phyloP scores from a whole-genome alignment of 208 protist species.

The Phytomonas sp. region DNA sequence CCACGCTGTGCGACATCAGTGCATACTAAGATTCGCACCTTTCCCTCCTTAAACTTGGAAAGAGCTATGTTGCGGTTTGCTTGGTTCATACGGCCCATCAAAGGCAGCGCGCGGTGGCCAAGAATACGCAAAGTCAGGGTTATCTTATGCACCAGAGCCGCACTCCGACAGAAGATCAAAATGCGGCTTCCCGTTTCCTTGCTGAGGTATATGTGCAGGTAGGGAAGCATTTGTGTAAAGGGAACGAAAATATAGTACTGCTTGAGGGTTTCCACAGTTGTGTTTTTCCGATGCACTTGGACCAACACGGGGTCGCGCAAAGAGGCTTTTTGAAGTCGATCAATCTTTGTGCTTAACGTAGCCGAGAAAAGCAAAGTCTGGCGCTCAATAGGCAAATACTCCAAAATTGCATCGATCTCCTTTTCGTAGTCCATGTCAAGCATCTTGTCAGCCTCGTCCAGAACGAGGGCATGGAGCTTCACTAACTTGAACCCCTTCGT shows the following conservation, averaged over 20 bases:
- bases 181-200: constrained; percentile 88
- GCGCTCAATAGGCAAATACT: constrained; percentile 83
- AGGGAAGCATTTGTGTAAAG: constrained; percentile 84
- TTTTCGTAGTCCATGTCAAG: constrained; percentile 98
- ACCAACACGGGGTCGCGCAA: constrained; percentile 95
- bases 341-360: constrained; percentile 97
- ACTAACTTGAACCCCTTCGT: constrained; percentile 97
- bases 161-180: constrained; percentile 88
- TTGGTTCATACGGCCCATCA: constrained; percentile 91
- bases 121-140: constrained; percentile 87
- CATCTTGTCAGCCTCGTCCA: constrained; percentile 99
- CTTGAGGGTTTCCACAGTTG: constrained; percentile 92
- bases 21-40: constrained; percentile 86
- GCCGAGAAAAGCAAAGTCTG: constrained; percentile 97
- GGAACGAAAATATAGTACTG: constrained; percentile 98
- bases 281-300: constrained; percentile 94
- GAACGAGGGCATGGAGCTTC: constrained; percentile 92
- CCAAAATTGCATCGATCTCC: constrained; percentile 95
- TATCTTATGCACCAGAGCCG: constrained; percentile 85
- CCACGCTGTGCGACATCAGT: constrained; percentile 93
- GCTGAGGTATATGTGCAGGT: constrained; percentile 85
- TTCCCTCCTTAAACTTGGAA: constrained; percentile 86
- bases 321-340: constrained; percentile 96
- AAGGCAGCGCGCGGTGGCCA: constrained; percentile 82
- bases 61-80: constrained; percentile 85